Conservation (phyloP, 352 stramenopile genomes). For the Phytophthora brassicae region DNA sequence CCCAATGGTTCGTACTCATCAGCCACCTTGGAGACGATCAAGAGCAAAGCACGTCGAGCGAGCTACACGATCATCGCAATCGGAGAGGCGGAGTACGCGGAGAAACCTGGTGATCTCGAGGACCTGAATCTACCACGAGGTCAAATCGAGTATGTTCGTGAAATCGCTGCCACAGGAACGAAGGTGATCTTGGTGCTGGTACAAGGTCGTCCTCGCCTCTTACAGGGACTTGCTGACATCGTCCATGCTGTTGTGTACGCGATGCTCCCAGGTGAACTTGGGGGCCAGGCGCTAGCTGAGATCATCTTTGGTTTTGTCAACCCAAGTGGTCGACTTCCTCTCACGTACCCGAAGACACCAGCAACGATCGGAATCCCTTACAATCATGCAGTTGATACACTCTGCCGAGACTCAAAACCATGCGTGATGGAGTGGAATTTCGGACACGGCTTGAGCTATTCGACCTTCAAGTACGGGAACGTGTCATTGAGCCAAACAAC, state of each 20-base stretch:
- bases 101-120: constrained; percentile 89
- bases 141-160: constrained; percentile 80
- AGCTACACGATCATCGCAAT: constrained; percentile 73
- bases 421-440: constrained; percentile 73
- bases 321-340: constrained; percentile 78
- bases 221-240: constrained; percentile 54
- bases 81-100: constrained; percentile 79
- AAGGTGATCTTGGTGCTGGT: constrained; percentile 84
- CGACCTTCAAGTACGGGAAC: constrained; percentile 52
- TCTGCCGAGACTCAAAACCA: constrained; percentile 37
- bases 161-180: constrained; percentile 65
- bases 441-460: constrained; percentile 68
- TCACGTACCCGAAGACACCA: constrained; percentile 81
- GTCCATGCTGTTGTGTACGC: constrained; percentile 78
- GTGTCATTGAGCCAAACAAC: constrained; percentile 44
- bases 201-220: constrained; percentile 74
- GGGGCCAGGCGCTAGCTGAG: constrained; percentile 86
- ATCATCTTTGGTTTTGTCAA: constrained; percentile 81
- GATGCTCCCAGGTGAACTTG: constrained; percentile 76
- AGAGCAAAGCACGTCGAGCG: constrained; percentile 17
- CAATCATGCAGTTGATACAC: constrained; percentile 59
- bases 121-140: constrained; percentile 69
- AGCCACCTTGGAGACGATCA: constrained; percentile 44
- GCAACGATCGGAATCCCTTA: constrained; percentile 67
- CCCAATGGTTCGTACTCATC: constrained; percentile 56